Percentiles rank a stretch among this genome's conserved stretches.
Conservation (phyloP, 768 basidiomycete genomes). For the Punctularia strigosozonata region DNA sequence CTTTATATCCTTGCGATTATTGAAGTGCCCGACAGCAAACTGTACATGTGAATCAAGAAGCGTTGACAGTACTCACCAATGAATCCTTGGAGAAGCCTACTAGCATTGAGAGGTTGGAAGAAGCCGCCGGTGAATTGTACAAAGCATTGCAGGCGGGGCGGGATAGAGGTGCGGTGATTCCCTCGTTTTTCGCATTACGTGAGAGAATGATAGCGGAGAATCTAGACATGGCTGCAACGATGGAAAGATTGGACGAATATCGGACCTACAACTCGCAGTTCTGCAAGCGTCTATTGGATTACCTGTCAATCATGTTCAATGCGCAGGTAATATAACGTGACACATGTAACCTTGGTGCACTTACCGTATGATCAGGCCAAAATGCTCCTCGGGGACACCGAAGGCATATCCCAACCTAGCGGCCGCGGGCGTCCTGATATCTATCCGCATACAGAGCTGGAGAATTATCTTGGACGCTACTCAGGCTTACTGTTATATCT, state of each 20-base stretch:
- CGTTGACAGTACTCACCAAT: conserved; percentile 69
- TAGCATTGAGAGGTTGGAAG: conserved; percentile 71
- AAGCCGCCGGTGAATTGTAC: conserved; percentile 81
- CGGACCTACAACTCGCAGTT: conserved; percentile 84
- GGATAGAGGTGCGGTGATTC: conserved; percentile 56
- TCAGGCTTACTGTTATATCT: conserved; percentile 84
- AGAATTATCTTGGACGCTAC: conserved; percentile 79
- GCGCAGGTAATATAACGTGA: conserved; percentile 47
- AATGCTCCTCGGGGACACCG: conserved; percentile 50
- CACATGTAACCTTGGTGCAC: conserved; percentile 1
- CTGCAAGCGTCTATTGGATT: conserved; percentile 85
- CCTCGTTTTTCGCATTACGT: neutral
- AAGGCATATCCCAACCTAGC: conserved; percentile 37
- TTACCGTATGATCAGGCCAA: conserved; percentile 39
- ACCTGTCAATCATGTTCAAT: conserved; percentile 82
- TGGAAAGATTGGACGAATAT: conserved; percentile 88
- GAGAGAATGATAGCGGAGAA: conserved; percentile 8
- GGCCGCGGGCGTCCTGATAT: conserved; percentile 35
- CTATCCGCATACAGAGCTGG: conserved; percentile 58
- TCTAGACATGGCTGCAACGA: conserved; percentile 92
- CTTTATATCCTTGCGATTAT: conserved; percentile 1
- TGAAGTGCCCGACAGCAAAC: conserved; percentile 62
- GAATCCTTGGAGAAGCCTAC: conserved; percentile 75
- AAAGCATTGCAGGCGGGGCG: conserved; percentile 85
- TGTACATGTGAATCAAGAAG: conserved; percentile 79